Evolutionary conservation across 2,329 filamentous ascomycete genomes (phyloP), one percentile per base, ranked within the genome.

Genomic region (Fusarium brevicatenulatum): DNA sequence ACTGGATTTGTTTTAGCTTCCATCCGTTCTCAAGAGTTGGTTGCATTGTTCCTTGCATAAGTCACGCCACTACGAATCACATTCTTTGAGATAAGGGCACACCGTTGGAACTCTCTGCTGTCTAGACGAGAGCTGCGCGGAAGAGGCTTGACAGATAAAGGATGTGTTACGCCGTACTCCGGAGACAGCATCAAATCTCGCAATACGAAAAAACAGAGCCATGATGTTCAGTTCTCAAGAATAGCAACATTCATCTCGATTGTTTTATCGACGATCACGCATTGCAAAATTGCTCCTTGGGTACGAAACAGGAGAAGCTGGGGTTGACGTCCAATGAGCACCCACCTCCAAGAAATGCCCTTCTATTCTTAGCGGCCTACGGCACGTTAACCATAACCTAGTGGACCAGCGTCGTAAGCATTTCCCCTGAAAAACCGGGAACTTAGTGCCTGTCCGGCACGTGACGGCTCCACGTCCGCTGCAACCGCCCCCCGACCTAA

Each of bases 361-460:
- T 67, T 65, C 75, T 77, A 77, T 77, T 77, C 72, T 75, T 68
- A 71, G 75, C 55, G 70, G 55, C 58, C 58, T 15, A 34, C 54
- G 25, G 54, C 54, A 60, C 63, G 57, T 44, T 49, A 66, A 63
- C 75, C 73, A 73, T 55, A 53, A 36, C 32, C 37, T 44, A 44
- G 55, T 64, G 61, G 69, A 46, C 42, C 67, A 72, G 72, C 73
- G 66, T 70, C 63, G 66, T 67, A 69, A 70, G 66, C 63, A 62
- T 65, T 71, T 73, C 73, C 75, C 75, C 75, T 77, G 75, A 55
- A 73, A 76, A 70, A 70, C 75, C 44, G 66, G 71, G 72, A 68
- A 70, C 49, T 61, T 65, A 68, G 68, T 63, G 64, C 68, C 15
- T 54, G 58, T 42, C 40, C 34, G 19, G 19, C 73, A 77, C 75